Evolutionary conservation across 768 basidiomycete genomes (phyloP), one percentile per base, ranked within the genome.

Genomic region (Suillus cothurnatus): DNA sequence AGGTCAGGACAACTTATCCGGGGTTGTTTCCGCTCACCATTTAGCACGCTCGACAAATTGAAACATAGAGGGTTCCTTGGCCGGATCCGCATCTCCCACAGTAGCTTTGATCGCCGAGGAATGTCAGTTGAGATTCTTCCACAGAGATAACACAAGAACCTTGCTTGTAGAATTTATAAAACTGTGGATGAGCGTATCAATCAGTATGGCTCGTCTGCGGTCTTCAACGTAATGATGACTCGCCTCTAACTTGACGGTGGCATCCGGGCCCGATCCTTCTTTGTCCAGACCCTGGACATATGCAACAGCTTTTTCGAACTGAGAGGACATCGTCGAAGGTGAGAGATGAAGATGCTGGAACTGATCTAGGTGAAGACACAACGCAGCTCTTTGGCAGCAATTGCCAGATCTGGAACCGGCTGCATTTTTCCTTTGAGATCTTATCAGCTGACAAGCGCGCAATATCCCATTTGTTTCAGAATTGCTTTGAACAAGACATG

Each of bases 161-260:
- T 84, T 97, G 95, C 85, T 99, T 99, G 86, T 83, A 98, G 77
- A 90, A 87, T 70, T 84, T 85, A 84, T 99, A 99, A 84, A 97
- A 97, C 96, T 98, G 72, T 23, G 56, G 47, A 62, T 59, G 65
- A 56, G 62, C 36, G 52, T 66, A 65, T 66, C 66, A 28, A 66
- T 66, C 26, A 59, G 58, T 21, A 41, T 21, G 1, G 19, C 19
- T 28, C 38, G 6, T 34, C 21, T 57, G 55, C 61, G 58, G 65
- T 58, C 32, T 63, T 63, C 49, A 67, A 39, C 26, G 17, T 14
- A 59, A 39, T 38, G 5, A 38, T 41, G 7, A 38, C 58, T 59
- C 39, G 58, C 58, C 58, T 59, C 58, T 19, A 59, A 15, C 39
- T 59, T 59, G 39, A 26, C 9, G 5, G 28, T 47, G 12, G 63